Evolutionary conservation across 129 eudicot species (phyloP), one percentile per base, ranked within the genome.

Genomic region (Tanacetum coccineum): DNA sequence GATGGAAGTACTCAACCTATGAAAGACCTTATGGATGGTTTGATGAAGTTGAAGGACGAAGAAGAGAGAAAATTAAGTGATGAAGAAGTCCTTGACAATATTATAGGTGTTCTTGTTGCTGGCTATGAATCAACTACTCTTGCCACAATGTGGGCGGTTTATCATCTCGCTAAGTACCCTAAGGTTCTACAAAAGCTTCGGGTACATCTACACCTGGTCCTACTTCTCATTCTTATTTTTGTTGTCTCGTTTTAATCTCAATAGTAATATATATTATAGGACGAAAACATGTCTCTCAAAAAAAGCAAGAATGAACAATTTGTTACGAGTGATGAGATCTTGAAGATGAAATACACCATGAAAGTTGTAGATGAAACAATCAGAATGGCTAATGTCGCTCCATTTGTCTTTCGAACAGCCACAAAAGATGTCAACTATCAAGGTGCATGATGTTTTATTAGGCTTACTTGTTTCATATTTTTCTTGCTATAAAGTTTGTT

Each of bases 141-240:
- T 2, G n/a, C 80, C 1, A 71, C 83, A 4, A 83, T 68, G 78
- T 87, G 87, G 89, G 83, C 81, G 56, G 52, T 83, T 30, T 81
- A 81, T 76, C 79, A 72, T 40, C 85, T 87, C 44, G 95, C 95
- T 19, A 83, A 81, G 59, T 81, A 64, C 51, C 89, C 95, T n/a
- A 48, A 72, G 61, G 87, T 83, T 73, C 87, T 87, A 69, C 59
- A 83, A 32, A 83, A 79, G 73, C 94, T 86, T 62, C 88, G 76
- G n/a, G 94, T 86, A 80, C 11, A 61, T 53, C 22, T 59, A 20
- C 13, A 15, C 48, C 26, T 51, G 20, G 3, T 17, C 18, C n/a
- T 49, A 10, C 21, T n/a, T 19, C 48, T 50, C 9, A n/a, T 0
- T 6, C 61, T 9, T 4, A n/a, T n/a, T n/a, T n/a, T 60, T 51